Conservation (phyloP, 2,329 filamentous ascomycete species). For the Pyrenophora seminiperda region DNA sequence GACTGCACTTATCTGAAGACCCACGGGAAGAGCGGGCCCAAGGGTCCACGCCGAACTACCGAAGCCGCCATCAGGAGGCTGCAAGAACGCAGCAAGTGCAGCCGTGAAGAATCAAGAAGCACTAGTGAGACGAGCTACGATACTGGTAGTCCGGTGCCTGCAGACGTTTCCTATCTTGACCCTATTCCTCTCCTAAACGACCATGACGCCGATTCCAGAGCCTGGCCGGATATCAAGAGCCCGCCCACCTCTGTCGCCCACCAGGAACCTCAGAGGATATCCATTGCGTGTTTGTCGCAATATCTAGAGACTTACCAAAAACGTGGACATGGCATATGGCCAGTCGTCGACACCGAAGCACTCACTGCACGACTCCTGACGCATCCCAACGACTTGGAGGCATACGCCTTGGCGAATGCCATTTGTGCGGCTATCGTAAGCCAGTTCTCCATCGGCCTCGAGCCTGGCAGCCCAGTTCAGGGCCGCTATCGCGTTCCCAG, state of each 20-base stretch:
- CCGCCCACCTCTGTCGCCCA: conserved; percentile 20
- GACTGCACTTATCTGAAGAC: conserved; percentile 47
- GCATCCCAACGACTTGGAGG: conserved; percentile 39
- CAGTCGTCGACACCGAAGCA: conserved; percentile 41
- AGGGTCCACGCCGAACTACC: conserved; percentile 43
- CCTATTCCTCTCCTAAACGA: conserved; percentile 29
- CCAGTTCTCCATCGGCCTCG: conserved; percentile 42
- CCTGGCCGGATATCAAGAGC: conserved; percentile 35
- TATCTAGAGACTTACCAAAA: conserved; percentile 42
- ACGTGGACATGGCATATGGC: conserved; percentile 44
- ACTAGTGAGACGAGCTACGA: conserved; percentile 44
- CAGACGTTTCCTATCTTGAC: conserved; percentile 35
- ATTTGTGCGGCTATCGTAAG: conserved; percentile 45
- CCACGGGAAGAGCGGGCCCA: conserved; percentile 45
- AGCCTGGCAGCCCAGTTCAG: conserved; percentile 39
- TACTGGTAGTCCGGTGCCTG: conserved; percentile 34
- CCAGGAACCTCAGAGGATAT: conserved; percentile 35
- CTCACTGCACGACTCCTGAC: conserved; percentile 42
- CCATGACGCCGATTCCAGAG: conserved; percentile 22
- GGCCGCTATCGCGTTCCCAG: conserved; percentile 42
- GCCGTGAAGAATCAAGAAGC: conserved; percentile 31
- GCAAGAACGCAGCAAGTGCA: conserved; percentile 38
- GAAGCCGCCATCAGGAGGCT: conserved; percentile 43
- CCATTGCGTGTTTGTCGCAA: conserved; percentile 39
- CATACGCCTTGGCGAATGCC: conserved; percentile 40